These are phyloP conservation scores for Heterobasidion occidentale DNA, from an alignment of 1,284 basidiomycete genomes.

Conservation along the genomic window DNA sequence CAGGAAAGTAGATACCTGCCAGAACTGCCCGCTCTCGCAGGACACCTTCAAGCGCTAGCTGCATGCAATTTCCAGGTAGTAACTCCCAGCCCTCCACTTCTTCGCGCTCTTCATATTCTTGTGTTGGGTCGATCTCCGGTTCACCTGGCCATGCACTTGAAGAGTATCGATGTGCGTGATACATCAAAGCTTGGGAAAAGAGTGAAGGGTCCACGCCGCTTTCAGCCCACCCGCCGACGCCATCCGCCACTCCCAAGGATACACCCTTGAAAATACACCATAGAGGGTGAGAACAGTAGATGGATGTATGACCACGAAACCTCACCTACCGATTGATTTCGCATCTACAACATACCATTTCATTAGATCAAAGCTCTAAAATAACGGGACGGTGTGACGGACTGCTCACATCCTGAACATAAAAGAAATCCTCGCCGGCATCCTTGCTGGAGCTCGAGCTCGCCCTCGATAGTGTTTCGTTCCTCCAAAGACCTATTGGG, in stretches of 20 bases:
- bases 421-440: constrained; percentile 78
- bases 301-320: constrained; percentile 5
- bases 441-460: constrained; percentile 33
- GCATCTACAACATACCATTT: constrained; percentile 43
- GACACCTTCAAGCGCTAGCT: constrained; percentile 68
- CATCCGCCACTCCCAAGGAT: constrained; percentile 68
- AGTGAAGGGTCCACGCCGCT: constrained; percentile 80
- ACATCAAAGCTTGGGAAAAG: constrained; percentile 62
- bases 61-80: constrained; percentile 61
- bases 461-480: constrained; percentile 44
- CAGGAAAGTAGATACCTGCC: constrained; percentile 45
- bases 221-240: constrained; percentile 66
- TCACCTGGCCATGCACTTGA: constrained; percentile 69
- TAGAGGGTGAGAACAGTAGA: constrained; percentile 12
- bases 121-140: constrained; percentile 46
- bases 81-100: constrained; percentile 65
- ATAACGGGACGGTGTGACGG: background rate
- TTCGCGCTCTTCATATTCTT: constrained; percentile 34
- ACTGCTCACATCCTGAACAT: constrained; percentile 56
- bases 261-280: constrained; percentile 44
- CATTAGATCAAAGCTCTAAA: background rate
- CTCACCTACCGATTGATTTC: constrained; percentile 63
- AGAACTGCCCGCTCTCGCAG: constrained; percentile 60
- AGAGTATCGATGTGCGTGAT: constrained; percentile 64
- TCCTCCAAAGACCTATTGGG: constrained; percentile 67